phyloP scores from a whole-genome alignment of 495 filamentous ascomycete species.

The Geoglossum glabrum region DNA sequence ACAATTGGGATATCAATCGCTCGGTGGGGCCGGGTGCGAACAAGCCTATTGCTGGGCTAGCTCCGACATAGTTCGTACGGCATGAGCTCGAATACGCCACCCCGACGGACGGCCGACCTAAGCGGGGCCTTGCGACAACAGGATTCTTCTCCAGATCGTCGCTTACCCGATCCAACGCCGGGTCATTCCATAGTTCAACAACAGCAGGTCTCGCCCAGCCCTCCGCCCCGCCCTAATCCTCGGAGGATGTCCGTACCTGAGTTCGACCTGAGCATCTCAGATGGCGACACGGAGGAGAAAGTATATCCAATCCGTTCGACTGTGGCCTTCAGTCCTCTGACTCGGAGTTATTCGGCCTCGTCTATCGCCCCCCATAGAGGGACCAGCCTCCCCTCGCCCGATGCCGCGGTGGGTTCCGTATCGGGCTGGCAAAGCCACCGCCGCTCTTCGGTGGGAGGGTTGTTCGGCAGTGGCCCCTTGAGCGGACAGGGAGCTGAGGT shows the following conservation, averaged over 20 bases:
- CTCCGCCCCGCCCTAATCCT: not conserved
- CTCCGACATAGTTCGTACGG: not conserved
- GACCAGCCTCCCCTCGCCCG: not conserved
- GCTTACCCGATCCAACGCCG: not conserved
- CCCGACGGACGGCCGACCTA: not conserved
- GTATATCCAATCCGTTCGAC: not conserved
- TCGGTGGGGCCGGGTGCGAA: no score
- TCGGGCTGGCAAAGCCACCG: not conserved
- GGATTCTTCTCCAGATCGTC: not conserved
- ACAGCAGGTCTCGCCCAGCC: not conserved
- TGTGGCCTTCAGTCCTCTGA: not conserved
- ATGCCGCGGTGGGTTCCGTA: not conserved
- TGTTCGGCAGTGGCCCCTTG: no score
- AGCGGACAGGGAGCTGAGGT: not conserved
- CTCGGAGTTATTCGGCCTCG: not conserved
- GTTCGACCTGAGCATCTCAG: not conserved
- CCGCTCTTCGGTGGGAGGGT: not conserved
- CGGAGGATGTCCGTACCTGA: not conserved
- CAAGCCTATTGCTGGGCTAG: no score
- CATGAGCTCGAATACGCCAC: not conserved
- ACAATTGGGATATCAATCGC: no score
- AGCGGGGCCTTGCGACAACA: not conserved
- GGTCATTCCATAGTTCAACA: not conserved
- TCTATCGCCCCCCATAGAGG: not conserved
- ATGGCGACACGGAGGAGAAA: not conserved